Evolutionary conservation across 1,284 basidiomycete species (phyloP).

Genomic region (Inonotus hispidus): DNA sequence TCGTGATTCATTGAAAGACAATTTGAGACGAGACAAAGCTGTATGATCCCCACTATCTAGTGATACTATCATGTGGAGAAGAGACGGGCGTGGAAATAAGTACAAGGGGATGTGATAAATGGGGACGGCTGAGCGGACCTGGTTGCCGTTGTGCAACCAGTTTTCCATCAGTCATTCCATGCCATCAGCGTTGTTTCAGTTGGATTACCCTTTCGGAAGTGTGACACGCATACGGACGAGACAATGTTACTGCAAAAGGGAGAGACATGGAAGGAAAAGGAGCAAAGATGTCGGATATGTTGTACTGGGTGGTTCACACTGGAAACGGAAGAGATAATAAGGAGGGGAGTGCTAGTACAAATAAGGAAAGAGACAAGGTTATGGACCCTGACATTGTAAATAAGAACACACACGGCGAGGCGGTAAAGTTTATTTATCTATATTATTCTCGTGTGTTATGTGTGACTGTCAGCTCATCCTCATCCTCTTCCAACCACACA

Average conservation of each 20-base stretch:
- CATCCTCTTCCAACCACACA: conserved; percentile 6
- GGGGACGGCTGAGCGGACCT: not conserved
- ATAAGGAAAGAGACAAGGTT: not conserved
- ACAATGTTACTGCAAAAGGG: no score
- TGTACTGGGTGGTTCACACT: no score
- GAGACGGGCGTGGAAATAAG: not conserved
- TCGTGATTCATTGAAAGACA: not conserved
- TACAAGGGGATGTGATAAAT: not conserved
- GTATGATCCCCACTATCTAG: not conserved
- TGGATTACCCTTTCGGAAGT: not conserved
- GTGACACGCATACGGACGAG: no score
- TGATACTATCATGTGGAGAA: no score
- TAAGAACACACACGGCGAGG: not conserved
- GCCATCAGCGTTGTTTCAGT: not conserved
- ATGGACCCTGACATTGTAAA: conserved; percentile 2
- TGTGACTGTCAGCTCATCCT: not conserved
- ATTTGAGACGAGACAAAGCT: not conserved
- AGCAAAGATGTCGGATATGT: not conserved
- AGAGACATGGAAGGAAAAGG: not conserved
- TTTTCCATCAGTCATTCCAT: conserved; percentile 4
- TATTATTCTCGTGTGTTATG: no score
- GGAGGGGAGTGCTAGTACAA: not conserved
- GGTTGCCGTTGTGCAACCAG: not conserved
- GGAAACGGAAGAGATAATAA: not conserved
- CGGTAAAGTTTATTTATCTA: no score